These are phyloP conservation scores for Aspergillus campestris DNA, from an alignment of 495 filamentous ascomycete species.

Conservation along the genomic window DNA sequence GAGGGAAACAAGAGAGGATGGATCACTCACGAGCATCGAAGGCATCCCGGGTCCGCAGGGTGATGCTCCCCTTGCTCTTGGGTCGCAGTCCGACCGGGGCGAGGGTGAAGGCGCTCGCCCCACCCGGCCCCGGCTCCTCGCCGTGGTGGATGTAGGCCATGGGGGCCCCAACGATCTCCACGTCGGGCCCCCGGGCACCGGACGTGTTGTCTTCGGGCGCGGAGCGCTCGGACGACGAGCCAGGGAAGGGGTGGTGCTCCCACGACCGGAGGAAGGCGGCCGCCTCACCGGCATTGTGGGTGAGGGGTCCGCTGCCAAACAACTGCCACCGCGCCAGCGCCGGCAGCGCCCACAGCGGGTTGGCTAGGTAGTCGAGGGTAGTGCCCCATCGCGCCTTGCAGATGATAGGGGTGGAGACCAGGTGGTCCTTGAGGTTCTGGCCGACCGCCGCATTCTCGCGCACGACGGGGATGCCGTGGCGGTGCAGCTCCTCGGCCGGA, in stretches of 20 bases:
- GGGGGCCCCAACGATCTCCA: slow-evolving; percentile 18
- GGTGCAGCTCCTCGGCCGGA: slow-evolving; percentile 21
- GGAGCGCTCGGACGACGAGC: background rate
- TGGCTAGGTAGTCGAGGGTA: slow-evolving; percentile 16
- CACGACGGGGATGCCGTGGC: slow-evolving; percentile 9
- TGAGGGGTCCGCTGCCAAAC: slow-evolving; percentile 11
- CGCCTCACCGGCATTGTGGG: slow-evolving; percentile 16
- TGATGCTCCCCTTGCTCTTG: slow-evolving; percentile 11
- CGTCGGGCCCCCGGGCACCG: slow-evolving; percentile 7
- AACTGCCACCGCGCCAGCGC: slow-evolving; percentile 13
- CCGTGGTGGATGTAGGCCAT: slow-evolving; percentile 17
- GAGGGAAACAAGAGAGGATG: background rate
- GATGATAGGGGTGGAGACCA: slow-evolving; percentile 13
- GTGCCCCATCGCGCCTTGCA: slow-evolving; percentile 13
- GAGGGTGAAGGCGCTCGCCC: slow-evolving; percentile 11
- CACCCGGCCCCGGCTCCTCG: slow-evolving; percentile 10
- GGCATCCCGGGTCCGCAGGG: slow-evolving; percentile 10
- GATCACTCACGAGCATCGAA: slow-evolving; percentile 13
- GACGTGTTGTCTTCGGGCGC: slow-evolving; percentile 7
- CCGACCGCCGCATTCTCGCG: slow-evolving; percentile 9
- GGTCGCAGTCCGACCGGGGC: slow-evolving; percentile 13
- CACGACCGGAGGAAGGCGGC: slow-evolving; percentile 13
- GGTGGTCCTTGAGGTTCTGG: slow-evolving; percentile 13
- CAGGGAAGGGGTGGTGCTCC: slow-evolving; percentile 1
- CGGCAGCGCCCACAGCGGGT: slow-evolving; percentile 8